Evolutionary conservation across 192 early-diverging fungal genomes (phyloP).

Genomic region (Thoreauomyces humboldtii): DNA sequence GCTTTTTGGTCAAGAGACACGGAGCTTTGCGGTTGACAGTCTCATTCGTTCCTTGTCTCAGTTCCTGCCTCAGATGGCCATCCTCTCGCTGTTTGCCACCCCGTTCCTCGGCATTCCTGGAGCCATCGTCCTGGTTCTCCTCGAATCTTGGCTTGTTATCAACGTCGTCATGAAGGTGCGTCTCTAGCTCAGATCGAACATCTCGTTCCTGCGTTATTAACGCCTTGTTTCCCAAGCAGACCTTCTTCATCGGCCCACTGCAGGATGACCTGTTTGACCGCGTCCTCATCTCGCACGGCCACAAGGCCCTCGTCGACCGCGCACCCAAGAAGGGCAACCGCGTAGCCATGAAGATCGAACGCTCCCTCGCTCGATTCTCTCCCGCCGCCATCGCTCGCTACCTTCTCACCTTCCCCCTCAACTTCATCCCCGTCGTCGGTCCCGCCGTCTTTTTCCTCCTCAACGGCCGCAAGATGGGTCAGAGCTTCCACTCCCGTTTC

Average conservation of each 20-base stretch:
- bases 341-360: constrained; percentile 3
- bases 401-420: constrained; percentile 57
- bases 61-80: constrained; percentile 26
- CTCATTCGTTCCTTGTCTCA: not conserved
- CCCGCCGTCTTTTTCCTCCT: constrained; percentile 42
- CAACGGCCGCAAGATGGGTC: constrained; percentile 25
- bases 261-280: constrained; percentile 29
- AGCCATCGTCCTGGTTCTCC: constrained; percentile 24
- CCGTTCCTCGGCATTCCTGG: constrained; percentile 18
- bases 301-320: constrained; percentile 1
- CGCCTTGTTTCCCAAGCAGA: no score
- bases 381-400: constrained; percentile 22
- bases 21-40: no score
- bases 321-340: not conserved
- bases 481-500: constrained; percentile 18
- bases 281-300: constrained; percentile 9
- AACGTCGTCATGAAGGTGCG: constrained; percentile 5
- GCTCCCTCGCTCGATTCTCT: constrained; percentile 17
- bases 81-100: constrained; percentile 18
- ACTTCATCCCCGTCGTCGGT: constrained; percentile 58
- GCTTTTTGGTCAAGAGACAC: not conserved
- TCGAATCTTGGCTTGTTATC: constrained; percentile 25
- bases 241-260: constrained; percentile 16
- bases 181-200: no score
- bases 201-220: no score